These are phyloP conservation scores for Fraxinus ornus DNA, from an alignment of 305 asterid species.

Conservation along the genomic window DNA sequence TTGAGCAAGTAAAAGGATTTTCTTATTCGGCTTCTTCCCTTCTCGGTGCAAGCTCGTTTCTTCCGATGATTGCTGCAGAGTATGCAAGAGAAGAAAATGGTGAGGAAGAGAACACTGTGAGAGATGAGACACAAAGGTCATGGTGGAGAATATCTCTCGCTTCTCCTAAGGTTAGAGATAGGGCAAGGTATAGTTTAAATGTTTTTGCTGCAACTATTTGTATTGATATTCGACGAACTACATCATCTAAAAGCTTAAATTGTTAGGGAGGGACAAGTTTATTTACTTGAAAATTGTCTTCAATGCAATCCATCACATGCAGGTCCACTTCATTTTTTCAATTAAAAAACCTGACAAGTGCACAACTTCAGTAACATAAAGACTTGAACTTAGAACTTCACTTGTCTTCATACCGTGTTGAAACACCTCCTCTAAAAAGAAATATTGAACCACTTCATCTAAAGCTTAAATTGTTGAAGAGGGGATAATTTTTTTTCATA, in stretches of 20 bases:
- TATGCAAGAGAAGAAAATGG: constrained; percentile 40
- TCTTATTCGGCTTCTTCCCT: constrained; percentile 81
- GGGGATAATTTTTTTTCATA: neutral
- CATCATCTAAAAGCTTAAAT: neutral
- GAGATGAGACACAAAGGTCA: constrained; percentile 50
- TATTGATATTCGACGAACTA: neutral
- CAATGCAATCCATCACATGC: neutral
- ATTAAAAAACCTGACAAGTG: neutral
- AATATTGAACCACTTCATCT: neutral
- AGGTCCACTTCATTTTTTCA: neutral
- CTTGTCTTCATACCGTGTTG: neutral
- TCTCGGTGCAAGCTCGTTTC: constrained; percentile 71
- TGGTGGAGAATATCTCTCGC: constrained; percentile 93
- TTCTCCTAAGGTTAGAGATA: constrained; percentile 82
- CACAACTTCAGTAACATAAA: neutral
- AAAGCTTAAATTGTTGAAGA: neutral
- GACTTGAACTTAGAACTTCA: neutral
- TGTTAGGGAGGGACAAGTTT: neutral
- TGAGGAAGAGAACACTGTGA: constrained; percentile 32
- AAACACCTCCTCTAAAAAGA: neutral
- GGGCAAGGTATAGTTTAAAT: constrained; percentile 46
- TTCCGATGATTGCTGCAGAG: constrained; percentile 51
- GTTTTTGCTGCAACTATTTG: constrained; percentile 15
- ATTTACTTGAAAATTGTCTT: neutral
- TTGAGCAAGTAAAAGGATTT: constrained; percentile 95